These are phyloP conservation scores for Backusella circina DNA, from an alignment of 192 early-diverging fungal genomes.

Conservation along the genomic window DNA sequence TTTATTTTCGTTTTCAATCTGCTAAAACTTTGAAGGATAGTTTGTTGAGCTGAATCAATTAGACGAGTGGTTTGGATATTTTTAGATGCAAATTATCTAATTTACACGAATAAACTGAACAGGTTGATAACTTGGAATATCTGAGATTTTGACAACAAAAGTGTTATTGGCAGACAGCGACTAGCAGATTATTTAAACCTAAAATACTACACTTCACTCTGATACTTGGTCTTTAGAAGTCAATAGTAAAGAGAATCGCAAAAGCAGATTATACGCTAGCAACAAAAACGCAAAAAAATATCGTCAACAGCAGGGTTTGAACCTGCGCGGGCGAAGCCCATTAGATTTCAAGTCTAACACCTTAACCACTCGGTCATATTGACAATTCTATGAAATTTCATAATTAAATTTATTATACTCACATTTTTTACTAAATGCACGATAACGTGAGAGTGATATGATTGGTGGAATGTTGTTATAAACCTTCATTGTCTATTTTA, in stretches of 20 bases:
- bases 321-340: constrained; percentile 8
- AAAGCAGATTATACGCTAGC: neutral
- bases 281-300: neutral
- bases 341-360: constrained; percentile 14
- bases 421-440: neutral
- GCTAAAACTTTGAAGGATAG: no score
- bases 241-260: no score
- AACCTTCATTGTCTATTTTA: neutral
- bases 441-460: neutral
- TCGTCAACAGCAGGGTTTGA: constrained; percentile 5
- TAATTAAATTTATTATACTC: neutral
- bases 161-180: no score
- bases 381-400: neutral
- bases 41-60: no score
- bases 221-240: no score
- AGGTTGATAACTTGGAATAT: no score
- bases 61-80: no score
- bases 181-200: no score
- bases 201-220: no score
- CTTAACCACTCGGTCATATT: constrained; percentile 2
- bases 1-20: neutral
- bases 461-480: neutral
- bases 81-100: no score
- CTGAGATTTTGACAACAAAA: no score
- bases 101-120: no score